Evolutionary conservation across 1,284 basidiomycete species (phyloP), one percentile per base, ranked within the genome.

Genomic region (Trichosporon faecale): DNA sequence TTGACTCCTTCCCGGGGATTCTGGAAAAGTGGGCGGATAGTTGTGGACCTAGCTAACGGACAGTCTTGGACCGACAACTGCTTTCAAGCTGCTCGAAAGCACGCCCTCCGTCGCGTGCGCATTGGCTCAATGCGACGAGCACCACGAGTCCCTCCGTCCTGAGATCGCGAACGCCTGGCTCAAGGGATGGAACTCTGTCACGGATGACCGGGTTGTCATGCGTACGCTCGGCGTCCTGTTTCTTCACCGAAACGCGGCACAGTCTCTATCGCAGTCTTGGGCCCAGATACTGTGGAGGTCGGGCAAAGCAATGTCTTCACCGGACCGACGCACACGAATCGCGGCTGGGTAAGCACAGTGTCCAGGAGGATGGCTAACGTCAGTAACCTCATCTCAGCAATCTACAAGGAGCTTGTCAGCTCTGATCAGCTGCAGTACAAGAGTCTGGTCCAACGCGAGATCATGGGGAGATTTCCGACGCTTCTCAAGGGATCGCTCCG

Each of bases 251-350:
- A 52, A 66, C 2, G 57, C 52, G 4, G 63, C 25, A 5, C 33
- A 55, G 0, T 29, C 37, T 40, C 23, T 44, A 33, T 66, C 40
- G 35, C 23, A 25, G 64, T 66, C 25, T 1, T 75, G 44, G 73
- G 68, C 21, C 16, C 46, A 66, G 9, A 35, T 46, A 5, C 12
- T 72, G 9, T 66, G 60, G 60, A 52, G 25, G 12, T 52, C 76
- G 0, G 73, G 68, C 49, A 25, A 66, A 16, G 73, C 69, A 6
- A 57, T 76, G 21, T 64, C 64, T 18, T 65, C 72, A 9, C 29
- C 68, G 0, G 70, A 78, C 2, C 74, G 79, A 21, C 68, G 68
- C 6, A 69, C 70, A 2, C 66, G 79, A 4, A 33, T 77, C 0
- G 68, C 69, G 0, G 71, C 75, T 61, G 74, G 75, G 75, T 63